Conservation (phyloP, 192 early-diverging fungal genomes). For the Spizellomyces sp. region DNA sequence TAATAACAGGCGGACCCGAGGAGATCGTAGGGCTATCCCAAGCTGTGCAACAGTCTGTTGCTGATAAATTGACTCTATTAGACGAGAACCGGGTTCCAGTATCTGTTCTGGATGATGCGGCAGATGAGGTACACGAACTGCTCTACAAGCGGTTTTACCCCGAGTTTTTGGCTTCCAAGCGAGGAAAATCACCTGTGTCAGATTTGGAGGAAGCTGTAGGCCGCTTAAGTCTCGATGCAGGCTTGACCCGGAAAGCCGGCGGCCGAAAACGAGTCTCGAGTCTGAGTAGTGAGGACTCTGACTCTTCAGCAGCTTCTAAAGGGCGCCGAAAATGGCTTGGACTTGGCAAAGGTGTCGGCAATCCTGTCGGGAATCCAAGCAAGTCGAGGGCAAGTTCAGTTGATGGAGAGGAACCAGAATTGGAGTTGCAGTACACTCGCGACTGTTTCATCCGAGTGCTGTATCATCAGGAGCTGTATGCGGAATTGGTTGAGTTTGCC, state of each 20-base stretch:
- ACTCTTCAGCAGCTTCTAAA: too few species aligned
- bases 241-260: too few species aligned
- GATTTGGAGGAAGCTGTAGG: too few species aligned
- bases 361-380: too few species aligned
- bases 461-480: slow-evolving; percentile 16
- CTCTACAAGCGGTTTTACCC: slow-evolving; percentile 10
- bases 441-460: slow-evolving; percentile 28
- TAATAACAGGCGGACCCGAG: slow-evolving; percentile 15
- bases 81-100: slow-evolving; percentile 1
- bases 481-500: slow-evolving; percentile 12
- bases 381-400: not conserved
- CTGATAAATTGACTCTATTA: not conserved
- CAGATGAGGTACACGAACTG: slow-evolving; percentile 10
- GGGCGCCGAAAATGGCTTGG: too few species aligned
- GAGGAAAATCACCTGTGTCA: too few species aligned
- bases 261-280: too few species aligned
- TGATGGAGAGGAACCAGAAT: slow-evolving; percentile 2
- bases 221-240: too few species aligned
- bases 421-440: slow-evolving; percentile 3
- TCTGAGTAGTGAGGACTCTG: too few species aligned
- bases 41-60: slow-evolving; percentile 1
- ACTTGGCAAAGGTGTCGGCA: too few species aligned
- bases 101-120: not conserved
- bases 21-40: slow-evolving; percentile 4
- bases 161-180: not conserved